Conservation (phyloP, 208 protist genomes). For the Angomonas deanei region DNA sequence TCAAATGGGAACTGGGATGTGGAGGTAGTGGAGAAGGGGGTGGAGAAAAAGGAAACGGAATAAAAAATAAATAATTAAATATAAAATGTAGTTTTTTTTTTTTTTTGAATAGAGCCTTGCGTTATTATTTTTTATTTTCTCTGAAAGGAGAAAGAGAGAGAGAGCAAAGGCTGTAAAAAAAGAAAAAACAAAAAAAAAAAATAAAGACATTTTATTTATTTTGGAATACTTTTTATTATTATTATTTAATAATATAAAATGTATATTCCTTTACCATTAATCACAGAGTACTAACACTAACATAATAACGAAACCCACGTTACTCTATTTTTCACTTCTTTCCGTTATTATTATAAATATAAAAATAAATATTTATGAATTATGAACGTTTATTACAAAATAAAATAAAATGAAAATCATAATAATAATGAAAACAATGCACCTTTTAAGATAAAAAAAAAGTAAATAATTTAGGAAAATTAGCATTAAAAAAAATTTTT, state of each 20-base stretch:
- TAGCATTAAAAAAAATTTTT: conserved; percentile 5
- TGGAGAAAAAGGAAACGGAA: conserved; percentile 20
- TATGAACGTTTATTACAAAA: no score
- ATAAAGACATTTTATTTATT: not conserved
- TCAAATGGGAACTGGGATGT: conserved; percentile 94
- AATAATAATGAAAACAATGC: no score
- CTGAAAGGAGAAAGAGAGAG: not conserved
- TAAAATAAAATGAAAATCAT: no score
- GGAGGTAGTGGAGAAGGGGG: conserved; percentile 57
- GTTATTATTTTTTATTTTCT: conserved; percentile 3
- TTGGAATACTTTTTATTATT: not conserved
- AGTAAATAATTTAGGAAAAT: conserved; percentile 2
- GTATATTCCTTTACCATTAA: no score
- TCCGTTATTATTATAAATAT: conserved; percentile 13
- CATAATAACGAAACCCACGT: conserved; percentile 5
- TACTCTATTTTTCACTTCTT: conserved; percentile 3
- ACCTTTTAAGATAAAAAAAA: conserved; percentile 8
- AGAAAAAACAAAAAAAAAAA: conserved; percentile 7
- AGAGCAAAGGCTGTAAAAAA: not conserved
- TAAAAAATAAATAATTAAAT: not conserved
- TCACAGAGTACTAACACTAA: no score
- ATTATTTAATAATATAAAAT: not conserved
- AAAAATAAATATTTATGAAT: not conserved
- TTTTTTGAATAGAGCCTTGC: not conserved
- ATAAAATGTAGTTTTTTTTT: not conserved